These are phyloP conservation scores for Esteya vermicola DNA, from an alignment of 2,329 filamentous ascomycete species.

Conservation along the genomic window DNA sequence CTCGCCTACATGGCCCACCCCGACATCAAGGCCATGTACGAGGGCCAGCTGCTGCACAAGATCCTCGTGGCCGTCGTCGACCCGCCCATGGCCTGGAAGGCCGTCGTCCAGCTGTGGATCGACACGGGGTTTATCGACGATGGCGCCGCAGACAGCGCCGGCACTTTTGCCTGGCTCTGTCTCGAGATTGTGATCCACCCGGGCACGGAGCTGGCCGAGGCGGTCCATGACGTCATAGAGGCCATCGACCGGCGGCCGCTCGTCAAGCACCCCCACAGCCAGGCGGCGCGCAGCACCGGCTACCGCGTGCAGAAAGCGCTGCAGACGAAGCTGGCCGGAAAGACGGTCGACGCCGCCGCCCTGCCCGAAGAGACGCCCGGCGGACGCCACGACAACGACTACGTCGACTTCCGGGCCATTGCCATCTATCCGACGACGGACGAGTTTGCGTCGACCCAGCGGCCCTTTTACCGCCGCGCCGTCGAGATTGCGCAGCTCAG, in stretches of 20 bases:
- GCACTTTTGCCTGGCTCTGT: constrained; percentile 2
- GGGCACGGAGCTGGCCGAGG: background rate
- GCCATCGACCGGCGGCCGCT: background rate
- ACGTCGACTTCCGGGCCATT: constrained; percentile 43
- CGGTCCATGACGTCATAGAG: background rate
- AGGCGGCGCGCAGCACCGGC: background rate
- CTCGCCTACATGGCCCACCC: constrained; percentile 25
- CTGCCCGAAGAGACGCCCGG: constrained; percentile 28
- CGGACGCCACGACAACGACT: constrained; percentile 63
- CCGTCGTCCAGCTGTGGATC: constrained; percentile 6
- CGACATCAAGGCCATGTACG: constrained; percentile 30
- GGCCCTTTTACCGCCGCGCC: constrained; percentile 39
- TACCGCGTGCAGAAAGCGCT: constrained; percentile 1
- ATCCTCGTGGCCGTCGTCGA: constrained; percentile 31
- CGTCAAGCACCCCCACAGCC: background rate
- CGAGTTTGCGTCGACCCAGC: constrained; percentile 40
- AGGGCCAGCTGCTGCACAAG: constrained; percentile 32
- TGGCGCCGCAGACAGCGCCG: background rate
- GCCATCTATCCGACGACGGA: constrained; percentile 51
- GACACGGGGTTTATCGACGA: background rate
- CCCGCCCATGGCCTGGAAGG: constrained; percentile 41
- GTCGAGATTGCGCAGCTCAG: constrained; percentile 29
- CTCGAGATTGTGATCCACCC: constrained; percentile 1
- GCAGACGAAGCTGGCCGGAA: background rate
- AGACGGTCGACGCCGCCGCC: background rate